Conservation (phyloP, 2,329 filamentous ascomycete genomes). For the Volutella citrinella region DNA sequence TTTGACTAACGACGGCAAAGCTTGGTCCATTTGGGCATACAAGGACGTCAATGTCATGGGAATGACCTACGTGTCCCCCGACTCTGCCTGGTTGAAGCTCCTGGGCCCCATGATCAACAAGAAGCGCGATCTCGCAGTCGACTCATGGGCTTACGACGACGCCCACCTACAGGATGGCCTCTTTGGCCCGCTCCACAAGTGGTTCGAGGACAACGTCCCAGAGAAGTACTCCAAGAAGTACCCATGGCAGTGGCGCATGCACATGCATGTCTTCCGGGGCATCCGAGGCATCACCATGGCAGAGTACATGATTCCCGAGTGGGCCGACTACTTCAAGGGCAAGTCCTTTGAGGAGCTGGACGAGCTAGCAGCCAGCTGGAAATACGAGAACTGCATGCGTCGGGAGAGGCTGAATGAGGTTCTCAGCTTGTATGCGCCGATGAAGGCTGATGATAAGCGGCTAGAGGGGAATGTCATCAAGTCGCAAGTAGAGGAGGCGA, state of each 20-base stretch:
- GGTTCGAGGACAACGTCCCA: slow-evolving; percentile 42
- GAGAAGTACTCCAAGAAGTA: slow-evolving; percentile 43
- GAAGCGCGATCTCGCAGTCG: slow-evolving; percentile 50
- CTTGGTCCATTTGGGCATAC: slow-evolving; percentile 59
- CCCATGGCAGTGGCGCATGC: slow-evolving; percentile 46
- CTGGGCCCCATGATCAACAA: slow-evolving; percentile 52
- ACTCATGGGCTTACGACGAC: slow-evolving; percentile 48
- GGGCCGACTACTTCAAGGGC: slow-evolving; percentile 50
- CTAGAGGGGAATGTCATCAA: slow-evolving; percentile 27
- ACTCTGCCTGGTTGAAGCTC: slow-evolving; percentile 46
- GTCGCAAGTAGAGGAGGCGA: slow-evolving; percentile 4
- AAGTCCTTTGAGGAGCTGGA: slow-evolving; percentile 51
- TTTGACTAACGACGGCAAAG: too few relatives aligned
- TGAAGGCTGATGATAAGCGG: slow-evolving; percentile 19
- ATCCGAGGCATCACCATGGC: slow-evolving; percentile 39
- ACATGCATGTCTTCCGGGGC: slow-evolving; percentile 46
- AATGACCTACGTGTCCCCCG: slow-evolving; percentile 46
- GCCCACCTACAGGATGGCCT: slow-evolving; percentile 30
- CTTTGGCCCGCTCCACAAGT: slow-evolving; percentile 35
- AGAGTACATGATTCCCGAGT: slow-evolving; percentile 50
- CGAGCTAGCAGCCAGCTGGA: slow-evolving; percentile 48
- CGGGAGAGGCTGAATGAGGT: slow-evolving; percentile 49
- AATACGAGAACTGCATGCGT: slow-evolving; percentile 51
- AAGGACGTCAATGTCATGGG: slow-evolving; percentile 55
- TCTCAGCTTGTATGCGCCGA: slow-evolving; percentile 40